phyloP scores from a whole-genome alignment of 176 grass and related monocot genomes.

The Dendrocalamus sinicus region DNA sequence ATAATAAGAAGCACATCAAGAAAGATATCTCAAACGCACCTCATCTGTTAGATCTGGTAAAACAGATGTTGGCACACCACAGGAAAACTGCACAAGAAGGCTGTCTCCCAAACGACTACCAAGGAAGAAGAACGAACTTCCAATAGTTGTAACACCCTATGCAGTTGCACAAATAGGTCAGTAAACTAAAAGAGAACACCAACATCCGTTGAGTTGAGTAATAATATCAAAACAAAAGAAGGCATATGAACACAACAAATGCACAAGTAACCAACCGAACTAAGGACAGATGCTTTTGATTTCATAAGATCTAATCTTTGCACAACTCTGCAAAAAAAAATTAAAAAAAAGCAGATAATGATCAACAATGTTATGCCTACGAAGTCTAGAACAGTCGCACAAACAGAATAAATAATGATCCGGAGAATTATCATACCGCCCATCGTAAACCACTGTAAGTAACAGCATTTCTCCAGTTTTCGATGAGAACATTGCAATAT shows the following conservation, averaged over 20 bases:
- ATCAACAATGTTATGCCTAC: slow-evolving; percentile 2
- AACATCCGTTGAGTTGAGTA: not conserved
- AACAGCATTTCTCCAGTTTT: slow-evolving; percentile 89
- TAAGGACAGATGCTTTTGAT: slow-evolving; percentile 90
- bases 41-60: slow-evolving; percentile 65
- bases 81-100: slow-evolving; percentile 93
- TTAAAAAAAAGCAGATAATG: slow-evolving; percentile 30
- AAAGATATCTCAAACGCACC: slow-evolving; percentile 53
- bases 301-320: slow-evolving; percentile 96
- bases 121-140: slow-evolving; percentile 92
- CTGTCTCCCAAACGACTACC: slow-evolving; percentile 92
- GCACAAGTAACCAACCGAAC: slow-evolving; percentile 71
- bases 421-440: slow-evolving; percentile 53
- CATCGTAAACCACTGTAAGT: slow-evolving; percentile 82
- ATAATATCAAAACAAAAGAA: slow-evolving; percentile 21
- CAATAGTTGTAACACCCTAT: slow-evolving; percentile 81
- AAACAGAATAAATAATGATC: slow-evolving; percentile 1
- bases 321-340: slow-evolving; percentile 65
- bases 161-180: slow-evolving; percentile 33
- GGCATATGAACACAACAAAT: slow-evolving; percentile 33
- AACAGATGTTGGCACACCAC: slow-evolving; percentile 52
- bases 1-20: slow-evolving; percentile 17
- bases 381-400: slow-evolving; percentile 27
- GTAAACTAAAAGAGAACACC: not conserved
- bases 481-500: slow-evolving; percentile 82